These are phyloP conservation scores for Zygotorulaspora danielsina DNA, from an alignment of 805 yeast genomes.

Conservation along the genomic window DNA sequence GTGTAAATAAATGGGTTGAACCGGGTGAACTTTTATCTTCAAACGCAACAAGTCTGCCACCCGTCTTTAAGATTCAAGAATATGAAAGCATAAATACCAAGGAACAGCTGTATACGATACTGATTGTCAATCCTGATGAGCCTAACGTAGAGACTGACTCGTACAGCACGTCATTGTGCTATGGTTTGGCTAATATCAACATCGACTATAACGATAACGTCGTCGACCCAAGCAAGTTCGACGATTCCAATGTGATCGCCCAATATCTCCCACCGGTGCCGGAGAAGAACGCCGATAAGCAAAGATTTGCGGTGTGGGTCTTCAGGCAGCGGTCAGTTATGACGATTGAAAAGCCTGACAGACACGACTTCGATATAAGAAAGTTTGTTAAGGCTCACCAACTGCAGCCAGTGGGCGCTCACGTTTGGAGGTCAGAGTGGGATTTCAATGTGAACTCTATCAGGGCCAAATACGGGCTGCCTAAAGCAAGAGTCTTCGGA, in stretches of 20 bases:
- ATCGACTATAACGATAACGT: conserved; percentile 53
- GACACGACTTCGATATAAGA: conserved; percentile 68
- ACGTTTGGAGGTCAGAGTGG: conserved; percentile 81
- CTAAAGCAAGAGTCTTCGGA: conserved; percentile 69
- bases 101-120: conserved; percentile 63
- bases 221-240: conserved; percentile 39
- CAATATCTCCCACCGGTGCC: conserved; percentile 80
- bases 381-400: conserved; percentile 50
- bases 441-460: conserved; percentile 68
- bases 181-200: conserved; percentile 69
- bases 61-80: conserved; percentile 72
- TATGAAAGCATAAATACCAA: conserved; percentile 45
- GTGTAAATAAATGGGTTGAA: conserved; percentile 62
- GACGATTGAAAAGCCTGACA: conserved; percentile 18
- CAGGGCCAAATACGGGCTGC: conserved; percentile 69
- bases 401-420: conserved; percentile 83
- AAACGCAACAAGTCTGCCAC: conserved; percentile 67
- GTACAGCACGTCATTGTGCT: conserved; percentile 66
- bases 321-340: conserved; percentile 56
- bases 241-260: conserved; percentile 42
- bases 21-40: conserved; percentile 78
- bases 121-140: conserved; percentile 86
- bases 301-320: conserved; percentile 87
- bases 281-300: conserved; percentile 79
- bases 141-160: conserved; percentile 72